A percentile compares a stretch with the other conserved stretches of the same genome.
Evolutionary conservation across 257 asterid genomes (phyloP).

Genomic region (Solanum etuberosum): DNA sequence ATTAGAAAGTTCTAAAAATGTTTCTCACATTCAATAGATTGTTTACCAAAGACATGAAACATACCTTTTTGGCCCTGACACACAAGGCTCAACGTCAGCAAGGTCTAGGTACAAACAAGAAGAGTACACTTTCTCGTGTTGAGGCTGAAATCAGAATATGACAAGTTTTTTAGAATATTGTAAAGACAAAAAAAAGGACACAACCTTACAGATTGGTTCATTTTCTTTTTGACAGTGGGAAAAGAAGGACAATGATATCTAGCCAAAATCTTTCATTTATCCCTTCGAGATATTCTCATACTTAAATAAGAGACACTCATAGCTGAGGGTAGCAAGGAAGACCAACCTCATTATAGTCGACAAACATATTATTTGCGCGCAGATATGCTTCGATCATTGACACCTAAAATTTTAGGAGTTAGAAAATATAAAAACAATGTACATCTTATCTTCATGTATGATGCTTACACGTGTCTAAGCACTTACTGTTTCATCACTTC

Average conservation of each 20-base stretch:
- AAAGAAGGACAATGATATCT: not conserved
- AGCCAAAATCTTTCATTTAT: not conserved
- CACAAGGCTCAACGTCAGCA: constrained; percentile 69
- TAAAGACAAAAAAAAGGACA: not conserved
- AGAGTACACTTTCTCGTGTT: constrained; percentile 75
- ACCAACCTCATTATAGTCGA: constrained; percentile 78
- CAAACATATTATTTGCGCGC: constrained; percentile 87
- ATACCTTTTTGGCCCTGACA: constrained; percentile 93
- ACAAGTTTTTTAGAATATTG: not conserved
- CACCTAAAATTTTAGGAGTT: constrained; percentile 36
- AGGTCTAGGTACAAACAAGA: constrained; percentile 59
- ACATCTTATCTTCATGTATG: not conserved
- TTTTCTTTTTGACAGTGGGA: not conserved
- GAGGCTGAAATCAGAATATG: constrained; percentile 46
- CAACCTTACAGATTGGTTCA: not conserved
- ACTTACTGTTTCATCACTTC: constrained; percentile 93
- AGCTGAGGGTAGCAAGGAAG: not conserved
- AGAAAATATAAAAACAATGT: not conserved
- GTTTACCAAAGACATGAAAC: not conserved
- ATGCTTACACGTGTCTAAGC: not conserved
- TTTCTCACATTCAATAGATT: not conserved
- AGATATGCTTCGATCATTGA: constrained; percentile 91
- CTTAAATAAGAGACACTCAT: not conserved
- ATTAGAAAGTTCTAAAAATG: not conserved
- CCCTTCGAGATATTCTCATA: not conserved